Evolutionary conservation across 371 early-diverging fungal genomes (phyloP), one percentile per base, ranked within the genome.

Genomic region (Apophysomyces elegans): DNA sequence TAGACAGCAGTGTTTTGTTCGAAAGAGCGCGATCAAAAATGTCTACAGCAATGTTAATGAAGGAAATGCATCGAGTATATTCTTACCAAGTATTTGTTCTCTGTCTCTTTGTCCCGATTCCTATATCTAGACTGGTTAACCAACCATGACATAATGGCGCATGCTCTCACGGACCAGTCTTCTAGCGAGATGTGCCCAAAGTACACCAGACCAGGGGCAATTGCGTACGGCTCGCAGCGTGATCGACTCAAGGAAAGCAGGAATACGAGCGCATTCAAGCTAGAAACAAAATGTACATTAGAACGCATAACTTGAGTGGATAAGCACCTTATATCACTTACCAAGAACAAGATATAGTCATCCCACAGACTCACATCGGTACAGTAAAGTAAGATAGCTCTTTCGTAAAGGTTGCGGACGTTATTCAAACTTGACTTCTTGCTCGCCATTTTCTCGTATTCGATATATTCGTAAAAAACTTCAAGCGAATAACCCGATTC

Each of bases 201-300:
- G 66, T 37, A 70, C 76, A 13, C 90, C 92, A 5, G 87, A 83
- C 90, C 89, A 90, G 45, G 82, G 86, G 61, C 91, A 93, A 62
- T 91, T 91, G 7, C 89, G 73, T 1, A 88, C 71, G 0, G 91
- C 84, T 9, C 92, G 79, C 12, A 75, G 59, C 1, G 79, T 66
- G n/a, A 68, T 62, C 3, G 68, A 39, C 13, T 70, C 68, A 56
- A 79, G 61, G n/a, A 72, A 65, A 7, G 61, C 54, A 12, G 59
- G 50, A 26, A 72, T 47, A 36, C 71, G 71, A 16, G 73, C 76
- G 36, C 56, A 58, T 59, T 83, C 81, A 70, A 78, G 69, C 74
- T 74, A 46, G 35, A 38, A 39, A 12, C 36, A 11, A 21, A 12
- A 13, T 6, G n/a, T 16, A 67, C 58, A 46, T 38, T 14, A 56